Base-by-base conservation (phyloP, 441 rosid species). In the Pelargonium cotyledonis region DNA sequence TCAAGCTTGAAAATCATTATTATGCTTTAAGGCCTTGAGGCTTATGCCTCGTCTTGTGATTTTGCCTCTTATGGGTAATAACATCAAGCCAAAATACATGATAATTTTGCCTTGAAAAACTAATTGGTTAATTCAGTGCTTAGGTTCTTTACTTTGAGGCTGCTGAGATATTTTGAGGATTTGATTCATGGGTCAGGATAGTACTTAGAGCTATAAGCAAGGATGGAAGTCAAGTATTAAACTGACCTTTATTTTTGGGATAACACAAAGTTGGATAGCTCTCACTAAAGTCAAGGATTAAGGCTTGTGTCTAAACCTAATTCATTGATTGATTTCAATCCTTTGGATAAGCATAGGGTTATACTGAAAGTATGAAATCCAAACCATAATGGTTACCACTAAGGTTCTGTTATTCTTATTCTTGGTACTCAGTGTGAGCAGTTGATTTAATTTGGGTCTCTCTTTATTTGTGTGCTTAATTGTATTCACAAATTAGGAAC, bases 81-180 rank as follows among this genome's bases (percentile, higher is more conserved):
- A 38, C 21, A 57, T 57, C 62, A 18, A 38, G 62, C 18, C 26
- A 29, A 16, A 15, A 16, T 57, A 19, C 62, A 19, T 57, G 62
- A 16, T 57, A 21, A 57, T 57, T 47, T 57, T 57, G 62, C 29
- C 62, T 16, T 57, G 2, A 55, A 55, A 15, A 55, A 55, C 21
- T 55, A 55, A 19, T 5, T 7, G 8, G 8, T 16, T 55, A 6
- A 16, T n/a, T 55, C 61, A 15, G 9, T 15, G 61, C 61, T 19
- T 55, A 55, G 61, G 61, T 16, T 57, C 19, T 8, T 18, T 18
- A 3, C 26, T 57, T 55, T n/a, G 9, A 55, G 19, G 18, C 61
- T 55, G 23, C 19, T 55, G 23, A 15, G 61, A 55, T 55, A 55
- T 16, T 55, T 55, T 55, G 19, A 55, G 61, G 61, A 55, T 55